A percentile compares a stretch with the other conserved stretches of the same genome.
Evolutionary conservation across 192 early-diverging fungal species (phyloP).

Genomic region (Mortierella alpina): DNA sequence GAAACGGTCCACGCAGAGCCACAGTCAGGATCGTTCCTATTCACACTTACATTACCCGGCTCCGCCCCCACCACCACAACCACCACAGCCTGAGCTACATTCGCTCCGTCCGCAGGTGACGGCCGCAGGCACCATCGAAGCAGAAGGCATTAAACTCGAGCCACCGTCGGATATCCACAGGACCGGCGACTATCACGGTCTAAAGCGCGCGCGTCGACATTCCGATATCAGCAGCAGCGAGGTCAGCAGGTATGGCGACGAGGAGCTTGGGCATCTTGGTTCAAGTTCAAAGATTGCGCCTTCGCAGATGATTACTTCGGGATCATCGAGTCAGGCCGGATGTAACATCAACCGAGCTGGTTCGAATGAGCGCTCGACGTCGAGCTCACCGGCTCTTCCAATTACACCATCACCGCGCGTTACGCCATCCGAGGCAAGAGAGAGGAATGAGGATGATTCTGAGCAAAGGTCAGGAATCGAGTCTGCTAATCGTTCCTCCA

Average conservation of each 20-base stretch:
- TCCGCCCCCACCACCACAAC: background rate
- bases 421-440: conserved; percentile 8
- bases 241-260: conserved; percentile 36
- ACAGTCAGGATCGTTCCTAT: conserved; percentile 17
- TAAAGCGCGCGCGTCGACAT: conserved; percentile 29
- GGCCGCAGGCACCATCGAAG: too few relatives aligned
- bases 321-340: background rate
- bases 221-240: conserved; percentile 40
- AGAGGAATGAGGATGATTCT: background rate
- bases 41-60: background rate
- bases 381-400: conserved; percentile 30
- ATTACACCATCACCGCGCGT: conserved; percentile 34
- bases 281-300: too few relatives aligned
- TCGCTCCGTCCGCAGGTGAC: background rate
- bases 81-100: conserved; percentile 10
- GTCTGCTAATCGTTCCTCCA: background rate
- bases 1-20: conserved; percentile 12
- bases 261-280: conserved; percentile 6
- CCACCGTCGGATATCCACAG: too few relatives aligned
- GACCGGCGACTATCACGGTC: background rate
- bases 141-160: too few relatives aligned
- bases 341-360: conserved; percentile 1
- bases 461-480: conserved; percentile 1
- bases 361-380: conserved; percentile 24
- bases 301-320: too few relatives aligned